Evolutionary conservation across 768 basidiomycete genomes (phyloP), one percentile per base, ranked within the genome.

Genomic region (Kwoniella dejecticola): DNA sequence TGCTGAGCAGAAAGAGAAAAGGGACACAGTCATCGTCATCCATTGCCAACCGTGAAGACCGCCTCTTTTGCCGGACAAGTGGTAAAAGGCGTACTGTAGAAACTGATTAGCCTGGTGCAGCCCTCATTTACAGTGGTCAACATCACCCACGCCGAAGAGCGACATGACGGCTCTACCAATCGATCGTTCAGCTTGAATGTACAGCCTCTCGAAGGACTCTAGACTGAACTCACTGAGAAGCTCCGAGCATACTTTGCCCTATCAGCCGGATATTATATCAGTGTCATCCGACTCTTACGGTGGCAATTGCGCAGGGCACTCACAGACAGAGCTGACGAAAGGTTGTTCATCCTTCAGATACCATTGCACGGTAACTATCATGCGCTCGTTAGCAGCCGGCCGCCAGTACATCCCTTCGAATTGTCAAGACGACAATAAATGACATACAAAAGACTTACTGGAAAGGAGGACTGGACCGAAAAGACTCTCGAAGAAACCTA

Each of bases 341-440:
- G 68, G 41, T 38, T 72, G 68, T 29, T 72, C 71, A 4, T 62
- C 62, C 13, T 46, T 52, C 5, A 27, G 19, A 40, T 62, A 72
- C 68, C 68, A 72, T 38, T 67, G 65, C 8, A 72, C 71, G 17
- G 71, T 69, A 31, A 72, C 63, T 62, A 47, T 42, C 41, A 42
- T 8, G 8, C 19, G 41, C n/a, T 21, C 21, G 4, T n/a, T 10
- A 6, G 6, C 21, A 10, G 10, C 10, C 11, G 26, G 15, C n/a
- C n/a, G n/a, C n/a, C n/a, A n/a, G n/a, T n/a, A n/a, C n/a, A n/a
- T n/a, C n/a, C n/a, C n/a, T n/a, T n/a, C n/a, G n/a, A n/a, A n/a
- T n/a, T n/a, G n/a, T n/a, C n/a, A n/a, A n/a, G n/a, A n/a, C n/a
- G n/a, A n/a, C n/a, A n/a, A n/a, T n/a, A 29, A 19, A n/a, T 6